Base-by-base conservation (phyloP, 106 monocot species). In the Vanilla planifolia region DNA sequence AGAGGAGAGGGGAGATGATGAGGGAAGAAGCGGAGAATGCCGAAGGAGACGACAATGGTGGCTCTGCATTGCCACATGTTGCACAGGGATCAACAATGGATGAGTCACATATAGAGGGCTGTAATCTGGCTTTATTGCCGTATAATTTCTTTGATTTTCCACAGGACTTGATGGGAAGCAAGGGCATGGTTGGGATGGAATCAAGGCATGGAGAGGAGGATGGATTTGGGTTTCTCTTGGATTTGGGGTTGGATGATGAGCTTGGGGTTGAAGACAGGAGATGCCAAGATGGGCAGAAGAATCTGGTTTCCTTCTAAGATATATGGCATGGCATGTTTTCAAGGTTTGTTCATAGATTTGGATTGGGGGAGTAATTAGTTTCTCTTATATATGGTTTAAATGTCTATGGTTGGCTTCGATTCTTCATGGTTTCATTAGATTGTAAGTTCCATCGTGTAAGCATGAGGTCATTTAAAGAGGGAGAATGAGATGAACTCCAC, bases 1-100 rank as follows among this genome's bases (percentile, higher is more conserved):
- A 79, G 65, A 74, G 42, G 45, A 78, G 67, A 42, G 77, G 36
- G 15, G 68, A 64, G 33, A 41, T 7, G 15, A 35, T 30, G 10
- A 51, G 35, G 6, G 47, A 43, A 40, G 51, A 27, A 21, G 13
- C 22, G 28, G 48, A 32, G 41, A 48, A 50, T 42, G 20, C 20
- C 34, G 37, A 36, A 13, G 46, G 29, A 32, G 32, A 55, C n/a
- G 53, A 63, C 9, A 34, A 5, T 48, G 48, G 15, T 48, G 10
- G 7, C 5, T 5, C 10, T 37, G n/a, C n/a, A n/a, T n/a, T n/a
- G n/a, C n/a, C n/a, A n/a, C n/a, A n/a, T n/a, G n/a, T n/a, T n/a
- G n/a, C n/a, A n/a, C n/a, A n/a, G n/a, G n/a, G n/a, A n/a, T n/a
- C n/a, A n/a, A n/a, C n/a, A n/a, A n/a, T n/a, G n/a, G n/a, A n/a